A percentile compares a stretch with the other conserved stretches of the same genome.
Evolutionary conservation across 495 filamentous ascomycete species (phyloP).

Genomic region (Tuber melanosporum): DNA sequence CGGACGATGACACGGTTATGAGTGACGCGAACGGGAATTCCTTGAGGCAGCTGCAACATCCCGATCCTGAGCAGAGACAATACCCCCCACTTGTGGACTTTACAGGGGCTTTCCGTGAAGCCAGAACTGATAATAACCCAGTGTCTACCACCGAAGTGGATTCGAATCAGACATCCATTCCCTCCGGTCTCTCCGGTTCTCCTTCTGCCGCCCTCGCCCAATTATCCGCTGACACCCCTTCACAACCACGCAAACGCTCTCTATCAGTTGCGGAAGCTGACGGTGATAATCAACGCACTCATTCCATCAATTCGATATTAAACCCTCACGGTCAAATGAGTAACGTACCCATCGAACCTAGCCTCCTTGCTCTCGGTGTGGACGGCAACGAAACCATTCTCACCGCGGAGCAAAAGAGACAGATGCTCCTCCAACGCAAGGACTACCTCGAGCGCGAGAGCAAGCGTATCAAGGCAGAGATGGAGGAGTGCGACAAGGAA

Average conservation of each 20-base stretch:
- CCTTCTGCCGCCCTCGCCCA: neutral
- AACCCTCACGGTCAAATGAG: slow-evolving; percentile 52
- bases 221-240: slow-evolving; percentile 44
- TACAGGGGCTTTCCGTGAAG: slow-evolving; percentile 25
- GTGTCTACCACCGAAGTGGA: neutral
- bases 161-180: neutral
- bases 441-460: slow-evolving; percentile 40
- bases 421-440: slow-evolving; percentile 41
- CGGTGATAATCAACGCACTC: slow-evolving; percentile 54
- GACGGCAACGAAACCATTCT: slow-evolving; percentile 16
- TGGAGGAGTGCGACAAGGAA: slow-evolving; percentile 35
- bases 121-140: neutral
- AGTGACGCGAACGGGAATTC: slow-evolving; percentile 22
- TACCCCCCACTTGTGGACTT: slow-evolving; percentile 39
- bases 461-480: slow-evolving; percentile 36
- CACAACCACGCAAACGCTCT: slow-evolving; percentile 58
- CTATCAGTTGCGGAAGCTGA: slow-evolving; percentile 53
- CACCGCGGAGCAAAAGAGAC: slow-evolving; percentile 40
- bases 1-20: slow-evolving; percentile 38
- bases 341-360: slow-evolving; percentile 50
- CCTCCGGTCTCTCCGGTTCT: neutral
- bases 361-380: slow-evolving; percentile 44
- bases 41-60: slow-evolving; percentile 26
- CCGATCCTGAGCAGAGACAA: slow-evolving; percentile 24
- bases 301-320: slow-evolving; percentile 74